A percentile compares a stretch with the other conserved stretches of the same genome.
Evolutionary conservation across 2,329 filamentous ascomycete genomes (phyloP).

Genomic region (Cryphonectria carpinicola): DNA sequence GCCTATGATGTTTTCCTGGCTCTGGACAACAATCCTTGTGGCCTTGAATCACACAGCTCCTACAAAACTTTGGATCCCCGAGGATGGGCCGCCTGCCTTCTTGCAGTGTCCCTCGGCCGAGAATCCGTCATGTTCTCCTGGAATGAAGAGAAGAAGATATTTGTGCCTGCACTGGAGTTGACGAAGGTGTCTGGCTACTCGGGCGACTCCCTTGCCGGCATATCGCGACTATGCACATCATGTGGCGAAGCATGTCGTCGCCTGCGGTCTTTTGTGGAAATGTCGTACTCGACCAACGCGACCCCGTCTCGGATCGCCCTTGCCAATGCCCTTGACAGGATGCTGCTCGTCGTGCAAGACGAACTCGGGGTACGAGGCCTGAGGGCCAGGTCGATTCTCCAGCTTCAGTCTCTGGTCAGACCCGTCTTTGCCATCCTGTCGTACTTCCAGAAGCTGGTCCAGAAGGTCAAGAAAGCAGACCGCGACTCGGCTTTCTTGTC

Average conservation of each 20-base stretch:
- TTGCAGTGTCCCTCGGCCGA: constrained; percentile 70
- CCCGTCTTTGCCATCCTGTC: constrained; percentile 53
- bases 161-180: constrained; percentile 51
- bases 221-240: constrained; percentile 52
- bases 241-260: constrained; percentile 53
- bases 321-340: constrained; percentile 51
- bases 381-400: constrained; percentile 52
- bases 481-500: constrained; percentile 67
- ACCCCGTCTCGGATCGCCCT: constrained; percentile 56
- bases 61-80: constrained; percentile 50
- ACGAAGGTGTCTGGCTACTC: constrained; percentile 63
- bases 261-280: constrained; percentile 51
- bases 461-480: constrained; percentile 47
- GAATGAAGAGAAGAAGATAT: constrained; percentile 55
- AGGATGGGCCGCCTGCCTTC: constrained; percentile 60
- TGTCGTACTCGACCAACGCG: constrained; percentile 48
- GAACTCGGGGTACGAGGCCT: constrained; percentile 50
- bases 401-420: constrained; percentile 54
- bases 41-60: constrained; percentile 43
- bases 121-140: constrained; percentile 73
- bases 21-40: constrained; percentile 45
- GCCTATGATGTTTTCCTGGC: constrained; percentile 67
- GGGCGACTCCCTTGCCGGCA: constrained; percentile 48
- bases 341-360: constrained; percentile 54
- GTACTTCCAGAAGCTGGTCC: constrained; percentile 56